Conservation (phyloP, 1,284 basidiomycete species). For the Pholiota adiposa region DNA sequence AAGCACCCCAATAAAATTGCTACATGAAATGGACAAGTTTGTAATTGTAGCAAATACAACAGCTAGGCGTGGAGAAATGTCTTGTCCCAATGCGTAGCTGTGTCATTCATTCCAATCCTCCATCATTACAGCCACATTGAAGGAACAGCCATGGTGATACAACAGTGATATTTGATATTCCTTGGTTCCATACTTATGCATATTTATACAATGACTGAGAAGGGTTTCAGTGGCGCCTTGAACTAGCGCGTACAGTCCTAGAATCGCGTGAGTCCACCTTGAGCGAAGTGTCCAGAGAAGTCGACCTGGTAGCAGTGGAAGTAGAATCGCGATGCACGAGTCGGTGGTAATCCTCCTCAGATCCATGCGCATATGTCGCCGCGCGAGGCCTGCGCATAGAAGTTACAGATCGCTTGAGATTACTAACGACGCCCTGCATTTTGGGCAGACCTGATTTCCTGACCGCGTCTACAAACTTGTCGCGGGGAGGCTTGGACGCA, state of each 20-base stretch:
- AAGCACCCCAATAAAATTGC: no score
- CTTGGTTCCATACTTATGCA: no score
- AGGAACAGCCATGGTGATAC: no score
- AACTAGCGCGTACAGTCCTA: not conserved
- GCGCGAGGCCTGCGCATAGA: constrained; percentile 16
- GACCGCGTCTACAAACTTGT: constrained; percentile 31
- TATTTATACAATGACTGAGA: not conserved
- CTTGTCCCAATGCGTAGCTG: no score
- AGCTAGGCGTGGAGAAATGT: no score
- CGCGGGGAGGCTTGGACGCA: constrained; percentile 9
- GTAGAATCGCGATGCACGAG: not conserved
- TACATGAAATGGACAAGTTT: no score
- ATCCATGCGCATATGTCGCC: not conserved
- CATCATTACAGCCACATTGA: no score
- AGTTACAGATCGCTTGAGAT: constrained; percentile 34
- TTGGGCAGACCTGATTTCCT: constrained; percentile 39
- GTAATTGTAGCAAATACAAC: no score
- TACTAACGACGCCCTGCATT: constrained; percentile 39
- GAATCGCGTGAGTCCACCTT: not conserved
- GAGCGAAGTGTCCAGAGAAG: not conserved
- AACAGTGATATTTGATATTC: no score
- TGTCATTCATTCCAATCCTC: no score
- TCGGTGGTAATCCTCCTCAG: not conserved
- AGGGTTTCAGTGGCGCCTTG: not conserved
- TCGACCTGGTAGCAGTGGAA: not conserved